These are phyloP conservation scores for Spathaspora passalidarum DNA, from an alignment of 805 yeast species.

Conservation along the genomic window DNA sequence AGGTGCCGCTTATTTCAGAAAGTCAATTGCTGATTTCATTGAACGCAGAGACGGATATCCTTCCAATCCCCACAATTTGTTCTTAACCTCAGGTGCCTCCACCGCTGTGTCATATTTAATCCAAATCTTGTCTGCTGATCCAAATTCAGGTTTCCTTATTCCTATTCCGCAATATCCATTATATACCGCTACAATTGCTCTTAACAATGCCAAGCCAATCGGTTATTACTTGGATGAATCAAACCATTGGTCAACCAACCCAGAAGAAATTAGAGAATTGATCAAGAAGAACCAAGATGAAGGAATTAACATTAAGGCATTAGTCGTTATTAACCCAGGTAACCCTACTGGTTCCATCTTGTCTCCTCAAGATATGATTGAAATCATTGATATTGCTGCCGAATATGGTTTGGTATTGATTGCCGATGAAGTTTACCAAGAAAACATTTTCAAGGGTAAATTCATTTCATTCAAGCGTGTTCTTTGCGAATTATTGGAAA, in stretches of 20 bases:
- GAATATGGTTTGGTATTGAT: constrained; percentile 79
- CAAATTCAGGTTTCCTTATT: constrained; percentile 73
- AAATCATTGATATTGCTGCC: constrained; percentile 76
- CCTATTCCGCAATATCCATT: constrained; percentile 99
- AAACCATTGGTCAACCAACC: constrained; percentile 79
- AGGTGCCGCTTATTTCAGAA: constrained; percentile 71
- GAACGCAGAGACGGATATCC: constrained; percentile 67
- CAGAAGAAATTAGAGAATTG: constrained; percentile 56
- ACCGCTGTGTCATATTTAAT: constrained; percentile 83
- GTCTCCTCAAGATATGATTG: constrained; percentile 59
- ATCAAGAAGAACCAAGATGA: constrained; percentile 46
- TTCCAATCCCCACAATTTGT: constrained; percentile 70
- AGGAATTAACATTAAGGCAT: constrained; percentile 66
- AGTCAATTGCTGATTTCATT: constrained; percentile 81
- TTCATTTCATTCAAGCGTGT: constrained; percentile 85
- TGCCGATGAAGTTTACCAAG: constrained; percentile 98
- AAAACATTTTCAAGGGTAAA: constrained; percentile 78
- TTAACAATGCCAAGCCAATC: constrained; percentile 77
- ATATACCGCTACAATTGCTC: constrained; percentile 90
- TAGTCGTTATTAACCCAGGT: constrained; percentile 96
- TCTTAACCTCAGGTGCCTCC: constrained; percentile 92
- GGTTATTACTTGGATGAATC: constrained; percentile 85
- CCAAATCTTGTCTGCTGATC: constrained; percentile 65
- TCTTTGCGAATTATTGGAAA: constrained; percentile 56
- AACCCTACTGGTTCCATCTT: constrained; percentile 95